Evolutionary conservation across 352 stramenopile species (phyloP), one percentile per base, ranked within the genome.

Genomic region (Pythium pyrilobum): DNA sequence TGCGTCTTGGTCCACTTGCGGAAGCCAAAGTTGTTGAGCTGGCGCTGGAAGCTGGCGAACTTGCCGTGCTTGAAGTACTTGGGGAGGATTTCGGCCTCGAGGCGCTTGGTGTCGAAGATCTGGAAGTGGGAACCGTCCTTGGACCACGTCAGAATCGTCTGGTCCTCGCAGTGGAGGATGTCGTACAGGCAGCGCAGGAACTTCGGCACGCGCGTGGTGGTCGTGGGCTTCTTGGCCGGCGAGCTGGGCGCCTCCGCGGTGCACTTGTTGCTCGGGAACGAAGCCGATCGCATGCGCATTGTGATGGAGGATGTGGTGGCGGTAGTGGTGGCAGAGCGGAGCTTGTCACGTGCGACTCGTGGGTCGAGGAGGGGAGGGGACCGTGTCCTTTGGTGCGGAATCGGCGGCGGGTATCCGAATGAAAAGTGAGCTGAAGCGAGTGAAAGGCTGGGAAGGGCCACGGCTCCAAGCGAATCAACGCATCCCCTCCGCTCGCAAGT

Each of bases 41-140:
- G 87, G 11, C 91, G 81, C 58, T 96, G 85, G 47, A 97, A 92
- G 37, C 86, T 97, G 11, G 91, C 79, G 69, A 97, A 96, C 61
- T 91, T 96, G 61, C 81, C 71, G 68, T 98, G 91, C 63, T 97
- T 97, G 63, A 98, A 98, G 74, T 97, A 97, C 62, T 89, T 87
- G 25, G 89, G 89, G 11, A 97, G 71, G 40, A 97, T 74, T 28
- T 85, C 67, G 15, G 87, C 42, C 40, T 83, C 72, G 8, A 87
- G 72, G 11, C 73, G 74, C 43, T 74, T 66, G 29, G 68, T 84
- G 59, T 84, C 56, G 50, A 77, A 72, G 56, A 91, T 79, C 62
- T 88, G 73, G 56, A 93, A 92, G 56, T 73, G 73, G 12, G 70
- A 65, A 34, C 79, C 74, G 52, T 87, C 80, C 46, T 67, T 67